phyloP scores from a whole-genome alignment of 75 land plant genomes.

The Sequoiadendron giganteum region DNA sequence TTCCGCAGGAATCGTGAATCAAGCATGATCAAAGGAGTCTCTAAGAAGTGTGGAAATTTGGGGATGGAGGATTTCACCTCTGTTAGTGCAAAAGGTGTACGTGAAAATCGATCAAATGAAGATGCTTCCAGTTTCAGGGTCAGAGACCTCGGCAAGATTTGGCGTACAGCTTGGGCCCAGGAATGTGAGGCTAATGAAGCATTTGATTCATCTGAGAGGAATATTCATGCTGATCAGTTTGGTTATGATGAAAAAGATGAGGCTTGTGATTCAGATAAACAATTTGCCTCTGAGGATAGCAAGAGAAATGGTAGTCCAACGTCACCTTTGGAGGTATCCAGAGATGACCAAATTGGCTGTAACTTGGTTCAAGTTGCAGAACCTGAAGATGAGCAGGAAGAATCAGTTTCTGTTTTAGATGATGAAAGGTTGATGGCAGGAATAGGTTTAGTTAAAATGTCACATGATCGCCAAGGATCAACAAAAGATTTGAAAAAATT shows the following conservation, averaged over 20 bases:
- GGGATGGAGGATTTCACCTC: conserved; percentile 18
- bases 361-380: conserved; percentile 31
- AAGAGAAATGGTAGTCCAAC: conserved; percentile 46
- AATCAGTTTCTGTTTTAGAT: conserved; percentile 31
- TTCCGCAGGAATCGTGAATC: conserved; percentile 5
- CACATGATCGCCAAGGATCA: conserved; percentile 6
- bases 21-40: neutral
- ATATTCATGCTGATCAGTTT: conserved; percentile 18
- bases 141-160: conserved; percentile 63
- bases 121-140: conserved; percentile 53
- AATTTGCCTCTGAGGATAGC: conserved; percentile 22
- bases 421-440: conserved; percentile 17
- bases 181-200: conserved; percentile 35
- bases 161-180: conserved; percentile 52
- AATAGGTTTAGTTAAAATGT: conserved; percentile 1
- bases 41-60: neutral
- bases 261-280: conserved; percentile 23
- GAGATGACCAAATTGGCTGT: conserved; percentile 48
- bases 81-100: conserved; percentile 16
- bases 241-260: conserved; percentile 23
- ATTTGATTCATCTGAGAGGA: conserved; percentile 27
- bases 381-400: conserved; percentile 38
- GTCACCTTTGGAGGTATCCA: conserved; percentile 48
- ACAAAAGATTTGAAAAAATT: conserved; percentile 30
- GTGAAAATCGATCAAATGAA: neutral